phyloP scores from a whole-genome alignment of 805 yeast species.

The Candida khao-thaluensis region DNA sequence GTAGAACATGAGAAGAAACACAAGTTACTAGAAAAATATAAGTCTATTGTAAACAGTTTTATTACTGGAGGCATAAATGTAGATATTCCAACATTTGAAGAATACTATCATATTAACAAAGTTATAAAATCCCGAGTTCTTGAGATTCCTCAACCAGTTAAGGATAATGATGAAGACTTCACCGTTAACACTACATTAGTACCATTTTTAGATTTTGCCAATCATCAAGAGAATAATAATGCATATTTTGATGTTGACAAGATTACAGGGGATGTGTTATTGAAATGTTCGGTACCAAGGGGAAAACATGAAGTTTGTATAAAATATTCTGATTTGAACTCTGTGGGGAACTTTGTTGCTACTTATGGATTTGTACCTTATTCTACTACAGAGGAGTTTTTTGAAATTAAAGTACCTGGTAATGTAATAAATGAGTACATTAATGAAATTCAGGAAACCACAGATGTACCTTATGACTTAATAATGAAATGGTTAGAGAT shows the following conservation, averaged over 20 bases:
- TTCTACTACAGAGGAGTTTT: conserved; percentile 8
- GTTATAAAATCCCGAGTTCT: conserved; percentile 60
- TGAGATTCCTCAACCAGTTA: conserved; percentile 55
- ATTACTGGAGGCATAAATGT: neutral
- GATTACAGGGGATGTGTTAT: conserved; percentile 47
- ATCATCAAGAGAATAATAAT: conserved; percentile 49
- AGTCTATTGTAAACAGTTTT: conserved; percentile 10
- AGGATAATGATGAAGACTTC: conserved; percentile 47
- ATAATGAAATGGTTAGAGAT: conserved; percentile 28
- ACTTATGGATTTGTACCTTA: conserved; percentile 35
- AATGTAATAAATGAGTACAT: conserved; percentile 12
- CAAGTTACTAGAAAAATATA: conserved; percentile 14
- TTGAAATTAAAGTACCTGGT: conserved; percentile 13
- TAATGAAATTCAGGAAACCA: conserved; percentile 12
- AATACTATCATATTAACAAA: conserved; percentile 28
- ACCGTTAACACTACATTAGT: conserved; percentile 52
- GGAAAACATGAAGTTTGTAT: conserved; percentile 14
- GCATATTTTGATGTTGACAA: conserved; percentile 60
- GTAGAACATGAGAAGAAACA: conserved; percentile 9
- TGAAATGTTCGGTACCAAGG: conserved; percentile 47
- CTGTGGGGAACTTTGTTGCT: conserved; percentile 21
- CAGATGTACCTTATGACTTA: conserved; percentile 14
- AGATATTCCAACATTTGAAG: conserved; percentile 14
- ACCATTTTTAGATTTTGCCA: conserved; percentile 67
- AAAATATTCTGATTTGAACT: conserved; percentile 12